Percentiles rank a stretch among this genome's conserved stretches.
These are phyloP conservation scores for Sugiyamaella japonica DNA, from an alignment of 1,139 yeast genomes.

Conservation along the genomic window DNA sequence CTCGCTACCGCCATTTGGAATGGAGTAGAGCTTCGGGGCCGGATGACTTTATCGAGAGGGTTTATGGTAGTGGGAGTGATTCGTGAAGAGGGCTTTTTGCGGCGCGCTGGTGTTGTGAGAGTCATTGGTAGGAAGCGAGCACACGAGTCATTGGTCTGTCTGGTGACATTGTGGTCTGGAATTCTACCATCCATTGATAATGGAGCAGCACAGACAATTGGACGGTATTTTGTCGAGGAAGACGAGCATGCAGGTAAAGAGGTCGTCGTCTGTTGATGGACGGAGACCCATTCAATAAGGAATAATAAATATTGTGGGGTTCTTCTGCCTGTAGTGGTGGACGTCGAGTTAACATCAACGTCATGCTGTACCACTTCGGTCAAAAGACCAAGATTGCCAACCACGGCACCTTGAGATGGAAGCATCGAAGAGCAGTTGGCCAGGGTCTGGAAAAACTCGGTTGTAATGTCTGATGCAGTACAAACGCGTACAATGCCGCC, in stretches of 20 bases:
- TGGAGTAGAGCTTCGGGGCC: constrained; percentile 21
- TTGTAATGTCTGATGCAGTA: constrained; percentile 23
- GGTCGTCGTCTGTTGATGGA: background rate
- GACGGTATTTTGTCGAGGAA: background rate
- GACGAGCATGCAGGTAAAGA: background rate
- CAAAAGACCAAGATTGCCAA: constrained; percentile 22
- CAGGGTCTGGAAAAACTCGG: constrained; percentile 30
- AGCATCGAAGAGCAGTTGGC: constrained; percentile 19
- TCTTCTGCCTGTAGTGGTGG: background rate
- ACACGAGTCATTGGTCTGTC: constrained; percentile 1
- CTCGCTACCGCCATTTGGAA: constrained; percentile 21
- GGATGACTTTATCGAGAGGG: constrained; percentile 11
- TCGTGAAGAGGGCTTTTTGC: background rate
- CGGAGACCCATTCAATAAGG: constrained; percentile 12
- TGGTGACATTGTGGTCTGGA: background rate
- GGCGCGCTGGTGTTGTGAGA: background rate
- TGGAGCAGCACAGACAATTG: constrained; percentile 16
- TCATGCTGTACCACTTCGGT: constrained; percentile 4
- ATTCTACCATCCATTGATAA: constrained; percentile 3
- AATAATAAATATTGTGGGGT: constrained; percentile 16
- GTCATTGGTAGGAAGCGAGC: constrained; percentile 9
- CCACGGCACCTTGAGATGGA: constrained; percentile 12
- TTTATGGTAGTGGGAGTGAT: constrained; percentile 1
- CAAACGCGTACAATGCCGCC: constrained; percentile 31
- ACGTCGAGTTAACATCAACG: background rate